Conservation (phyloP, 1,284 basidiomycete genomes). For the Ceratobasidium sp. region DNA sequence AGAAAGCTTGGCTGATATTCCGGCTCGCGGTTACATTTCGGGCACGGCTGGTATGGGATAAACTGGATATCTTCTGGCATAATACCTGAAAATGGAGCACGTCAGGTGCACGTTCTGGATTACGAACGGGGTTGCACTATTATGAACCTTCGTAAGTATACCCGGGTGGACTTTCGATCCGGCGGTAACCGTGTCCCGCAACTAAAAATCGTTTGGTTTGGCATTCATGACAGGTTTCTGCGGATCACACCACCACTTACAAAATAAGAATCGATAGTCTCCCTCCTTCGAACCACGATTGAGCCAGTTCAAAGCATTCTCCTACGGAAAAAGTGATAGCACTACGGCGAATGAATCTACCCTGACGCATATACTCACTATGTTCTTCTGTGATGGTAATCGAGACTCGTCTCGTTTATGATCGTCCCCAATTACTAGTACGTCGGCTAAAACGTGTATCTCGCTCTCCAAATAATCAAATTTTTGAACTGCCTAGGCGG, state of each 20-base stretch:
- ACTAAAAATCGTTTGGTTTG: background rate
- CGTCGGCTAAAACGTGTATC: constrained; percentile 29
- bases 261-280: constrained; percentile 20
- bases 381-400: constrained; percentile 12
- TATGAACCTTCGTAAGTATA: constrained; percentile 23
- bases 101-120: background rate
- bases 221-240: background rate
- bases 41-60: background rate
- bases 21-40: constrained; percentile 1
- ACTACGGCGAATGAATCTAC: background rate
- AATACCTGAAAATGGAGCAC: background rate
- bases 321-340: background rate
- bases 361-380: background rate
- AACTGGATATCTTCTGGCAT: constrained; percentile 11
- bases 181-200: constrained; percentile 32
- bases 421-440: background rate
- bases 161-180: background rate
- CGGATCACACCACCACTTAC: background rate
- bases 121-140: no score
- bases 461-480: constrained; percentile 5
- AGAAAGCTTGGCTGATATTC: background rate
- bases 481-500: background rate
- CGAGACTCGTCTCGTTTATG: background rate
- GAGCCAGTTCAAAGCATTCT: constrained; percentile 3
- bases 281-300: background rate